phyloP scores from a whole-genome alignment of 2,329 filamentous ascomycete genomes.

The Elsinoe batatas region DNA sequence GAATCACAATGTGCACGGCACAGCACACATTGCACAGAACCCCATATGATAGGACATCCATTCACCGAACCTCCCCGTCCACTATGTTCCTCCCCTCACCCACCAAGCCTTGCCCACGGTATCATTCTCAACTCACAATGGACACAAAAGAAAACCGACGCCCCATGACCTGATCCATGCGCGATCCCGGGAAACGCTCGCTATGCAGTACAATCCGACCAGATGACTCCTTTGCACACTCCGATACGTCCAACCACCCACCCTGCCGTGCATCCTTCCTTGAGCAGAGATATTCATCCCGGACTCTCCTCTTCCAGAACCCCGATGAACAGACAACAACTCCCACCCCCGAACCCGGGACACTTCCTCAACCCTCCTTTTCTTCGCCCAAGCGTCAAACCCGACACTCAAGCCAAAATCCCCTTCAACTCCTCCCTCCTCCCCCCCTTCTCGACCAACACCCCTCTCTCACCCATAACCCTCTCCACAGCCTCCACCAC shows the following conservation, averaged over 20 bases:
- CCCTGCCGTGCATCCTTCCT: too few species aligned
- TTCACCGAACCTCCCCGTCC: neutral
- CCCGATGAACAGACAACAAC: neutral
- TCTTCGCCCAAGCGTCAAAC: neutral
- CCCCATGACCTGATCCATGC: neutral
- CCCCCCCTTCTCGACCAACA: slow-evolving; percentile 54
- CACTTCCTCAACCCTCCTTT: neutral
- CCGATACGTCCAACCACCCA: neutral
- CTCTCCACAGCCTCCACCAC: slow-evolving; percentile 68
- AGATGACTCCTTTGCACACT: neutral
- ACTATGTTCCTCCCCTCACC: neutral
- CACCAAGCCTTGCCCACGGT: neutral
- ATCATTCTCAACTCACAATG: neutral
- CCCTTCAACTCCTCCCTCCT: slow-evolving; percentile 36
- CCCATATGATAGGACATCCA: neutral
- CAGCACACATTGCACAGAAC: neutral
- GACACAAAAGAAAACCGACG: neutral
- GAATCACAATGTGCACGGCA: too few species aligned
- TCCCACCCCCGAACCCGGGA: neutral
- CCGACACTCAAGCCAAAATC: slow-evolving; percentile 22
- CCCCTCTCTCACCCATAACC: slow-evolving; percentile 53
- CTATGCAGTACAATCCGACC: neutral
- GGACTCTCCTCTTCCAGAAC: too few species aligned
- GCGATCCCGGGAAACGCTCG: neutral
- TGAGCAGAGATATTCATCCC: too few species aligned